Percentiles rank a stretch among this genome's conserved stretches.
Conservation (phyloP, 169 alveolate species). For the Cryptosporidium andersoni region DNA sequence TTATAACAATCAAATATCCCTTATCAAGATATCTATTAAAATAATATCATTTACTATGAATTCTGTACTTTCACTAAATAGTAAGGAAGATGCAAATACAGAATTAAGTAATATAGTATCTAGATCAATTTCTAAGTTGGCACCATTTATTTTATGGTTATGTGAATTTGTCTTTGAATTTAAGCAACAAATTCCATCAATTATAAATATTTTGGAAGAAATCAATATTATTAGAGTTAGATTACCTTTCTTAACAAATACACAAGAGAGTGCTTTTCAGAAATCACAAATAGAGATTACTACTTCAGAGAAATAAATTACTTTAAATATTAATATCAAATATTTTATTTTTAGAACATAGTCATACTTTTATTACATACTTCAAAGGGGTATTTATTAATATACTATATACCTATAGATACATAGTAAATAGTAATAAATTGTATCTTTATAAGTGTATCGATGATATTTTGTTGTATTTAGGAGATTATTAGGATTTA, state of each 20-base stretch:
- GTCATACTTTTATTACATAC: neutral
- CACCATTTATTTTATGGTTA: constrained; percentile 32
- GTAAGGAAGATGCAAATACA: neutral
- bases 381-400: neutral
- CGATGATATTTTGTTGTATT: too few species aligned
- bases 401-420: neutral
- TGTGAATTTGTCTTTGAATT: constrained; percentile 59
- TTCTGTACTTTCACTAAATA: constrained; percentile 13
- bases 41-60: constrained; percentile 16
- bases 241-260: constrained; percentile 29
- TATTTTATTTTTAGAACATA: neutral
- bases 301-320: neutral
- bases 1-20: too few species aligned
- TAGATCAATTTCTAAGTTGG: constrained; percentile 10
- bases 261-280: neutral
- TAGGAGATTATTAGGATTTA: too few species aligned
- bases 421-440: neutral
- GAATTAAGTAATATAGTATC: constrained; percentile 7
- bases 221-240: constrained; percentile 49
- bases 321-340: neutral
- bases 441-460: too few species aligned
- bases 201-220: constrained; percentile 46
- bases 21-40: neutral
- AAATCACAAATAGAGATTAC: neutral
- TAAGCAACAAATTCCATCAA: constrained; percentile 21